Base-by-base conservation (phyloP, 2,329 filamentous ascomycete species). In the Colletotrichum caudatum region DNA sequence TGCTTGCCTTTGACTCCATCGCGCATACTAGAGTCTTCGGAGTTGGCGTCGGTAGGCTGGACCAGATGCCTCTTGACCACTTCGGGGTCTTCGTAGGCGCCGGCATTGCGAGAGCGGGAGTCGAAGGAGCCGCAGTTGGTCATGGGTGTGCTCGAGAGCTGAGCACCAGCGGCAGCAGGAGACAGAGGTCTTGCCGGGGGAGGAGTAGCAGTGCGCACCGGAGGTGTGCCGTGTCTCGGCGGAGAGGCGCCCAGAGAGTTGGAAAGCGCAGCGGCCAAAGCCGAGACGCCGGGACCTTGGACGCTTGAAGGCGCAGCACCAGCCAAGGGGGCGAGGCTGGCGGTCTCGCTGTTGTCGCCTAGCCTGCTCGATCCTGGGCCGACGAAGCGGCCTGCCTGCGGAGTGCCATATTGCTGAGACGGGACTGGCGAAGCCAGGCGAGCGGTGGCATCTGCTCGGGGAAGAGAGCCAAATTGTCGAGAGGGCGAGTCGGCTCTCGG, bases 41-140 rank as follows among this genome's bases (percentile, higher is more conserved):
- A 84, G n/a, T 41, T 78, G 3, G 81, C 78, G 64, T 89, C 88
- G 26, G 82, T 83, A 3, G 93, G 91, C 78, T 92, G 90, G 26
- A 98, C 94, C 76, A 97, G 83, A 85, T 99, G 96, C 75, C 95
- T 89, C 80, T 92, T 94, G 75, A 99, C 89, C 65, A 98, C 94
- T 79, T 98, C 95, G 20, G 94, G 92, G 77, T 98, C 94, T 82
- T 98, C 95, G 78, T 92, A 92, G 5, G 85, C 82, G 59, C 86
- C 88, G 61, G 81, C 80, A 71, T 79, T 80, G 61, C 87, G 88
- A 51, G 88, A 87, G 74, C 91, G 88, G 61, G 89, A 89, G 74
- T 96, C 93, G 77, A 97, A 94, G 12, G 94, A 97, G 64, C 94
- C 95, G 80, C 96, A 97, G 77, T 92, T 93, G 73, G 91, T 93